Conservation (phyloP, 1,284 basidiomycete species). For the Leccinum fuscescens region DNA sequence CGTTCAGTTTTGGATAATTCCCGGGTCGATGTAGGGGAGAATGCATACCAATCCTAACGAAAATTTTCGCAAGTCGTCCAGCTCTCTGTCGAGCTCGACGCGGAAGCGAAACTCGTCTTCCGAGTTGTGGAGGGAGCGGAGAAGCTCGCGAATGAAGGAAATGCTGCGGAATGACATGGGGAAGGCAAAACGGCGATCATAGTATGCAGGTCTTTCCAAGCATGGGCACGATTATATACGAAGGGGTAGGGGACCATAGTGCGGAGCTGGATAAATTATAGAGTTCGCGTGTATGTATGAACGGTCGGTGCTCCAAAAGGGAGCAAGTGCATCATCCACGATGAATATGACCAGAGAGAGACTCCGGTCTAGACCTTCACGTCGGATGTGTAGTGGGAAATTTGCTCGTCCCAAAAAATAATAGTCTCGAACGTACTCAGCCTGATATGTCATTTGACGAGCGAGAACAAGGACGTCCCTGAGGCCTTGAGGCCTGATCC, state of each 20-base stretch:
- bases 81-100: conserved; percentile 21
- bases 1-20: conserved; percentile 1
- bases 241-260: background rate
- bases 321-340: background rate
- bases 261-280: background rate
- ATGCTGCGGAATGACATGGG: conserved; percentile 14
- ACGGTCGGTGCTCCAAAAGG: background rate
- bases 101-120: conserved; percentile 3
- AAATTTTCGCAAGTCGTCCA: conserved; percentile 25
- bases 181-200: background rate
- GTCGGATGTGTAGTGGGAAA: background rate
- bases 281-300: background rate
- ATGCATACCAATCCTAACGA: conserved; percentile 24
- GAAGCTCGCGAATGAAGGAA: background rate
- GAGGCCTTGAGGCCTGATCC: background rate
- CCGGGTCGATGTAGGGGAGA: background rate
- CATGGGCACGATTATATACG: conserved; percentile 11
- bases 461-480: background rate
- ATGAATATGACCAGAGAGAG: background rate
- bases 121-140: background rate
- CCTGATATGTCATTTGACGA: background rate
- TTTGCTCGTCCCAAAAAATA: background rate
- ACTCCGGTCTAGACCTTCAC: conserved; percentile 15
- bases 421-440: conserved; percentile 11
- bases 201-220: background rate